Conservation (phyloP, 2,329 filamentous ascomycete species). For the Coniochaeta hoffmannii region DNA sequence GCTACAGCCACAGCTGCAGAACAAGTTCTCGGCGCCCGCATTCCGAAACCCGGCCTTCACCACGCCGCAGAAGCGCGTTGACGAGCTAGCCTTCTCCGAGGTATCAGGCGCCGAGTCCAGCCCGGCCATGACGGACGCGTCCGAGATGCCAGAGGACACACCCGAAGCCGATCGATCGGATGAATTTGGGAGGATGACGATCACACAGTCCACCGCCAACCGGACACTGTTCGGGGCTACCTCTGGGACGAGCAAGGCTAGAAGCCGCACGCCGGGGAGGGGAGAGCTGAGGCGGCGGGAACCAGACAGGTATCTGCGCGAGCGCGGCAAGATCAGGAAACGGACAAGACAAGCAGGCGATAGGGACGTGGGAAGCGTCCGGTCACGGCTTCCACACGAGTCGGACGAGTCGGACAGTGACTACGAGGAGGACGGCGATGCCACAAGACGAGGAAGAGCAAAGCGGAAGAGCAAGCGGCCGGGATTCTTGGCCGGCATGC, state of each 20-base stretch:
- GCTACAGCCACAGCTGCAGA: constrained; percentile 31
- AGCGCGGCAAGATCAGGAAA: constrained; percentile 44
- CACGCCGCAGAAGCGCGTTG: constrained; percentile 51
- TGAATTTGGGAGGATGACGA: constrained; percentile 33
- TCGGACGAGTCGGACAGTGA: constrained; percentile 45
- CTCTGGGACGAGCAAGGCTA: constrained; percentile 27
- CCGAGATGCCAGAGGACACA: constrained; percentile 43
- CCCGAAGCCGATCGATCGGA: constrained; percentile 41
- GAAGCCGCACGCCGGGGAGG: constrained; percentile 45
- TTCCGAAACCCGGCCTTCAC: constrained; percentile 60
- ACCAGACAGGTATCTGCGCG: constrained; percentile 27
- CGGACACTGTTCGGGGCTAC: constrained; percentile 38
- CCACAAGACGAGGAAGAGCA: constrained; percentile 13
- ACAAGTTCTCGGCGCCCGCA: constrained; percentile 36
- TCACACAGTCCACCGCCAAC: constrained; percentile 39
- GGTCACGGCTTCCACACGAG: constrained; percentile 34
- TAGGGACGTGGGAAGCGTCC: constrained; percentile 43
- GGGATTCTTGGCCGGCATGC: constrained; percentile 34
- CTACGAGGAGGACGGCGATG: constrained; percentile 18
- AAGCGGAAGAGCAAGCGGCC: constrained; percentile 8
- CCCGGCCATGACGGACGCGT: constrained; percentile 50
- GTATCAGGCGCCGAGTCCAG: constrained; percentile 52
- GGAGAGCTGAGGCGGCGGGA: constrained; percentile 52
- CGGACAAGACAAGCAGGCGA: constrained; percentile 45
- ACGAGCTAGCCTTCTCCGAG: constrained; percentile 46